Conservation (phyloP, 192 early-diverging fungal species). For the Funneliformis geosporum region DNA sequence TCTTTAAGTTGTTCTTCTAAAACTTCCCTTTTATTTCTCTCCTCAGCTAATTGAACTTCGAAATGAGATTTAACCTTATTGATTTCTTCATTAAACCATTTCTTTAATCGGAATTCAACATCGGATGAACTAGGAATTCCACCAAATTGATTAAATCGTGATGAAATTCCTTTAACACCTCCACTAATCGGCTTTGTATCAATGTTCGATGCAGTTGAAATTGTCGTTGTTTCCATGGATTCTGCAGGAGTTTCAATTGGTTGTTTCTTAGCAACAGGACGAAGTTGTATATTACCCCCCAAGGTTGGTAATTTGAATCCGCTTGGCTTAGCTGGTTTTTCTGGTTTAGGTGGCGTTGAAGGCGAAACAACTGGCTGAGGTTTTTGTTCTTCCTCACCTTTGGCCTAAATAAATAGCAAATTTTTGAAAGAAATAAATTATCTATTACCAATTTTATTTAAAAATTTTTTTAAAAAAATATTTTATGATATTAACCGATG, state of each 20-base stretch:
- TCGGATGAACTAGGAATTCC: constrained; percentile 38
- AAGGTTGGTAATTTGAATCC: constrained; percentile 43
- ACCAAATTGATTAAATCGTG: constrained; percentile 44
- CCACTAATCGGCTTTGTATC: constrained; percentile 34
- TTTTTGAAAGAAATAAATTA: not conserved
- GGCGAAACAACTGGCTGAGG: constrained; percentile 3
- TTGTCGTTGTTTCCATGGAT: constrained; percentile 5
- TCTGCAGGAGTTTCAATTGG: constrained; percentile 7
- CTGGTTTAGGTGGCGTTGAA: constrained; percentile 28
- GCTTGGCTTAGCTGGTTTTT: constrained; percentile 44
- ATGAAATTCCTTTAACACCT: constrained; percentile 42
- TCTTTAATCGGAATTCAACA: constrained; percentile 39
- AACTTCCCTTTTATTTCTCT: constrained; percentile 39
- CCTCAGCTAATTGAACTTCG: constrained; percentile 33
- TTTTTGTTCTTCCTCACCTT: constrained; percentile 17
- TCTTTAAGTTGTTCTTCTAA: constrained; percentile 36
- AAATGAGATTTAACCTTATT: constrained; percentile 39
- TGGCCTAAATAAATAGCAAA: not conserved
- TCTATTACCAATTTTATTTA: not conserved
- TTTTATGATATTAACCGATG: constrained; percentile 4
- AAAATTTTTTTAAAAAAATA: not conserved
- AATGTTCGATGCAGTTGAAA: not conserved
- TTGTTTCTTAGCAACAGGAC: constrained; percentile 27
- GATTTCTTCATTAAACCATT: constrained; percentile 45
- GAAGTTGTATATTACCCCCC: constrained; percentile 32